Evolutionary conservation across 2,329 filamentous ascomycete species (phyloP), one percentile per base, ranked within the genome.

Genomic region (Corynespora cassiicola): DNA sequence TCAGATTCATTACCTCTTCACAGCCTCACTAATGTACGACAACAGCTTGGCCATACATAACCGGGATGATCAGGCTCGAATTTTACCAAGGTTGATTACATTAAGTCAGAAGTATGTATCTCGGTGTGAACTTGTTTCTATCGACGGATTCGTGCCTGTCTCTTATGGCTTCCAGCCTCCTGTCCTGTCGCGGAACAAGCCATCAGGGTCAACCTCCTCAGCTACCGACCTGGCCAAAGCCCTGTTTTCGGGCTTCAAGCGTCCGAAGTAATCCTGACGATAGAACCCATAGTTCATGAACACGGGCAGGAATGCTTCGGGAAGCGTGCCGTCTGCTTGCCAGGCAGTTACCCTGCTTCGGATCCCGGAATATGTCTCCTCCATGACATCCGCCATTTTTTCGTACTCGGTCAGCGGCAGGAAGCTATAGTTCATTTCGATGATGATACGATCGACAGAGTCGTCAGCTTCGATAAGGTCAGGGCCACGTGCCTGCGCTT

Each of bases 231-330:
- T 63, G 3, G 71, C 70, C 23, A 64, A 42, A 25, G 65, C 59
- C 14, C 51, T 45, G 34, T 42, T 61, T 44, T 52, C 47, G 3
- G 66, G 63, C 15, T 55, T 51, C 30, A 75, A 53, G 7, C 72
- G 62, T 1, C 67, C 69, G 63, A 69, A 76, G 45, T 73, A 75
- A 42, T 75, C 71, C 57, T 76, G 71, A 4, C 66, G 52, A 34
- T 54, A 68, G 44, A 75, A 71, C 0, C 69, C 67, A 35, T 76
- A 74, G 29, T 75, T 77, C 72, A 75, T 73, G 49, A 76, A 76
- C 2, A 76, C 30, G 2, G 74, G 74, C 4, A 69, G 45, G 38
- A 75, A 73, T 4, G 65, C 66, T 20, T 74, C 58, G 1, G 71
- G 67, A n/a, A 74, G 46, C 3, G 57, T 60, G 2, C 66, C 70